Base-by-base conservation (phyloP, 1,139 yeast species). In the Candida glucosophila region DNA sequence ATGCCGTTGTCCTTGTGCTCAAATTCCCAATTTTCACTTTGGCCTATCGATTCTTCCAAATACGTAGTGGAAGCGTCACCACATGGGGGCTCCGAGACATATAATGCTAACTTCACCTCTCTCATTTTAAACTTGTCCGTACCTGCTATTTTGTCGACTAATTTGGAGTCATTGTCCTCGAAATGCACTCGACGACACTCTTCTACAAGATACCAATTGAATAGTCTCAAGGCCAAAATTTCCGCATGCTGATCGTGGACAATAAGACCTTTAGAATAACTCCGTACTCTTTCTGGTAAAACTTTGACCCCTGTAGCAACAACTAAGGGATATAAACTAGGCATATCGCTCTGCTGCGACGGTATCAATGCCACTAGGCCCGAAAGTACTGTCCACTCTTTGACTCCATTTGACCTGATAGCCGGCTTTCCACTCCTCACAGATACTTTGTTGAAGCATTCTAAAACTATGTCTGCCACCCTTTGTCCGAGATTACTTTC, bases 201-300 rank as follows among this genome's bases (percentile, higher is more conserved):
- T 21, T 52, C 48, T 22, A 60, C 31, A 18, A 62, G 32, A 34
- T 40, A 55, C 48, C 55, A 43, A 40, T 86, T 86, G 44, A 88
- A 74, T 2, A 75, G 69, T 19, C 97, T 51, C 1, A 86, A 34
- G 0, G 81, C 69, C 12, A 90, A 52, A 2, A 85, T 67, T 44
- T 88, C 98, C 0, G 97, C 96, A 52, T 88, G 98, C 52, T 75
- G 61, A 47, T 88, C 97, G 44, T 88, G 96, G 0, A 88, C 59
- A 6, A 83, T 53, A 12, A 46, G 41, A 0, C 96, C 96, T 0
- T 55, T 30, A 9, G 75, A 62, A 26, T 46, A 67, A 15, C 42
- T 40, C 25, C 61, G 37, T 8, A 41, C 43, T 5, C 41, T 47
- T 38, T 78, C 73, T 0, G 96, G 90, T 14, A 68, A 42, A 0